Base-by-base conservation (phyloP, 225 moss, liverwort and hornwort genomes). In the Antitrichia curtipendula region DNA sequence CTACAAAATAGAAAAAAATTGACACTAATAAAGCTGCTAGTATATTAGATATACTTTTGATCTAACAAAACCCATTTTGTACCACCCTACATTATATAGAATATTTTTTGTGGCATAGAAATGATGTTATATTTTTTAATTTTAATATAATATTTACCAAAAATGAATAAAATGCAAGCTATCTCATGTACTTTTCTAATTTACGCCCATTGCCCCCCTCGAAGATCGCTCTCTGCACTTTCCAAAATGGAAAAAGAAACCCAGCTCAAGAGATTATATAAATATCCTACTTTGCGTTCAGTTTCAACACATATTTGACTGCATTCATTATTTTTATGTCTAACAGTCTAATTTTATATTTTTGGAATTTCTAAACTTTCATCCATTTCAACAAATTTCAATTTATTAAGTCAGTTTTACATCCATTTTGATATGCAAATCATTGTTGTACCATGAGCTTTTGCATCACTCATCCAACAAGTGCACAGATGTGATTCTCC, bases 131-230 rank as follows among this genome's bases (percentile, higher is more conserved):
- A 70, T 27, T 43, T 24, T 43, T 27, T 3, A 71, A 43, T 6
- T 6, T 43, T 70, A 16, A 28, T 43, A 71, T 17, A 71, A 16
- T 27, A 27, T 71, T 16, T 43, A 27, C 1, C 43, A 27, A 27
- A 70, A 71, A 27, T 43, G 27, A 71, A 71, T 6, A 27, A 43
- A 43, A 71, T 71, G 6, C 16, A 71, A 43, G 9, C 27, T 43
- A 16, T 71, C 27, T 43, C 7, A 27, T 16, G 3, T 71, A 27
- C 3, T 71, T 16, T 41, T 27, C 4, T 13, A 38, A 25, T 27
- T 70, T 41, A 41, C 0, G 0, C 0, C 14, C 3, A 40, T 0
- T 69, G 2, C n/a, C n/a, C 7, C 12, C 14, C 2, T 13, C 1
- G 1, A 41, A 13, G 21, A 41, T 8, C 14, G 16, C 7, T 43